These are phyloP conservation scores for Coniochaeta hoffmannii DNA, from an alignment of 2,329 filamentous ascomycete genomes.

Conservation along the genomic window DNA sequence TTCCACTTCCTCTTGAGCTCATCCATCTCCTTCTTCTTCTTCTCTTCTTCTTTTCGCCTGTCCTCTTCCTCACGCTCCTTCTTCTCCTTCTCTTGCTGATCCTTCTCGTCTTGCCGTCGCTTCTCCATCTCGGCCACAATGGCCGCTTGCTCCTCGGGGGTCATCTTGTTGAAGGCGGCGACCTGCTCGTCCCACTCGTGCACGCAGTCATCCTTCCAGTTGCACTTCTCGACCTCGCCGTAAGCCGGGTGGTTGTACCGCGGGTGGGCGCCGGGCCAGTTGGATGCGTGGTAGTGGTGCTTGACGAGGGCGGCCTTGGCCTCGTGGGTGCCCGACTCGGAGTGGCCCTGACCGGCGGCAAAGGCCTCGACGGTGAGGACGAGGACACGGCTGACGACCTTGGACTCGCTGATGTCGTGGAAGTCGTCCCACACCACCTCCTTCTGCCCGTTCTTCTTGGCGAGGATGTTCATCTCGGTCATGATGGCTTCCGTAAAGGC, in stretches of 20 bases:
- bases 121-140: slow-evolving; percentile 30
- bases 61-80: slow-evolving; percentile 17
- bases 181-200: slow-evolving; percentile 58
- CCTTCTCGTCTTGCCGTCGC: slow-evolving; percentile 17
- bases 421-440: slow-evolving; percentile 55
- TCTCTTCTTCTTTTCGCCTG: slow-evolving; percentile 25
- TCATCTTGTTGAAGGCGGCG: slow-evolving; percentile 49
- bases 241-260: slow-evolving; percentile 61
- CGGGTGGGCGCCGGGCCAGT: slow-evolving; percentile 61
- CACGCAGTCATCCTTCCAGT: slow-evolving; percentile 61
- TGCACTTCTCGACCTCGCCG: slow-evolving; percentile 63
- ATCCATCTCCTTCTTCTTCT: slow-evolving; percentile 15
- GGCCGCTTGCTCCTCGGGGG: slow-evolving; percentile 51
- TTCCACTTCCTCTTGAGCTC: slow-evolving; percentile 2
- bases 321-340: slow-evolving; percentile 63
- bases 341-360: slow-evolving; percentile 66
- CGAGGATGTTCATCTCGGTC: slow-evolving; percentile 49
- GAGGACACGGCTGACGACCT: slow-evolving; percentile 54
- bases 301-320: slow-evolving; percentile 59
- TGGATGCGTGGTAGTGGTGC: slow-evolving; percentile 69
- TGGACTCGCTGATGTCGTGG: slow-evolving; percentile 59
- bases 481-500: slow-evolving; percentile 62
- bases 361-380: slow-evolving; percentile 66
- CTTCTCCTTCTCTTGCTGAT: slow-evolving; percentile 15
- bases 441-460: slow-evolving; percentile 25